Conservation (phyloP, 768 basidiomycete genomes). For the Goffeauzyma gilvescens region DNA sequence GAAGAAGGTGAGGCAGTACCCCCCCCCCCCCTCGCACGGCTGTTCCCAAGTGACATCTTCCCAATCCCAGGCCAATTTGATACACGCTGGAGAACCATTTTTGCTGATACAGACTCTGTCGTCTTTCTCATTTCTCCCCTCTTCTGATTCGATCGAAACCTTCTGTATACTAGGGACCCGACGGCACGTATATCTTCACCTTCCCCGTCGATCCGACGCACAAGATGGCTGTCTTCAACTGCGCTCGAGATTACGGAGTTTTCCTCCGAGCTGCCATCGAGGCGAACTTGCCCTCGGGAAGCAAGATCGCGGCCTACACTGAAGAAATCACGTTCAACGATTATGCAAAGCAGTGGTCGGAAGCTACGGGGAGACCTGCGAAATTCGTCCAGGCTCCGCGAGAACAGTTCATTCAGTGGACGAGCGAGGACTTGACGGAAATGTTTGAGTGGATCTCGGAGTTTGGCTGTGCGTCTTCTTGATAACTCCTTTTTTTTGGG, state of each 20-base stretch:
- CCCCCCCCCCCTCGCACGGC: neutral
- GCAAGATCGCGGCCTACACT: neutral
- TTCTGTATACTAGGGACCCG: constrained; percentile 4
- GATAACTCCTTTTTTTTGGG: neutral
- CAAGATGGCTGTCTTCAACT: constrained; percentile 14
- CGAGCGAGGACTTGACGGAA: constrained; percentile 6
- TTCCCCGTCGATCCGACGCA: constrained; percentile 6
- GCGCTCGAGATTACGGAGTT: constrained; percentile 15
- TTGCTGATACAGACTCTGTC: too few relatives aligned
- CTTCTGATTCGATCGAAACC: neutral
- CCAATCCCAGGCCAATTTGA: constrained; percentile 4
- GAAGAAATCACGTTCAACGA: constrained; percentile 4
- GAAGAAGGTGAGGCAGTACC: neutral
- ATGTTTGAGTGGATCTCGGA: constrained; percentile 9
- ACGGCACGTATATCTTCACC: constrained; percentile 13
- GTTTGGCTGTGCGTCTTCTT: constrained; percentile 6
- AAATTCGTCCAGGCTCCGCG: neutral
- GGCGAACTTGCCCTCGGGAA: too few relatives aligned
- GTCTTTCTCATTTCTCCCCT: neutral
- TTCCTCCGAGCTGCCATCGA: constrained; percentile 15
- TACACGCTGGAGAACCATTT: too few relatives aligned
- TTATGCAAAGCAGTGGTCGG: neutral
- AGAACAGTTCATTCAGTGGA: constrained; percentile 3
- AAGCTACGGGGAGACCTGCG: neutral
- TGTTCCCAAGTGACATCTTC: neutral